These are phyloP conservation scores for Botrytis galanthina DNA, from an alignment of 2,329 filamentous ascomycete species.

Conservation along the genomic window DNA sequence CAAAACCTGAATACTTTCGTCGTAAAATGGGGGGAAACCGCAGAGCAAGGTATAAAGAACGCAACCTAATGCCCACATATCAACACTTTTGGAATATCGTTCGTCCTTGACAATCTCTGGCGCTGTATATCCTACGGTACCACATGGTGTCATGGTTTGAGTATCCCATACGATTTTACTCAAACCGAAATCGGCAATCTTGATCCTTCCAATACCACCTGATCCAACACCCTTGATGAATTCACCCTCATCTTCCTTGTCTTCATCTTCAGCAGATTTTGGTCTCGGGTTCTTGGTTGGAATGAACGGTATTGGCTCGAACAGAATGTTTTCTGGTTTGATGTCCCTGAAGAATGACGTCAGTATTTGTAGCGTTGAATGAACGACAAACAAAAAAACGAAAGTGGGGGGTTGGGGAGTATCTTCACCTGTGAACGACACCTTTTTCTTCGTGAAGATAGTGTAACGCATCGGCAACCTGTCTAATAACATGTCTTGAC, in stretches of 20 bases:
- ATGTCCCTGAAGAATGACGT: constrained; percentile 73
- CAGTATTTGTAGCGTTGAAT: constrained; percentile 31
- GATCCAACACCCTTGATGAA: constrained; percentile 78
- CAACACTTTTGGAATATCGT: constrained; percentile 95
- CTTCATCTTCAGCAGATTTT: constrained; percentile 83
- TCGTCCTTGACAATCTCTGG: constrained; percentile 99
- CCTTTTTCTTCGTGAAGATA: constrained; percentile 94
- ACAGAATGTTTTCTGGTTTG: constrained; percentile 96
- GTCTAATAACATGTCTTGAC: constrained; percentile 88
- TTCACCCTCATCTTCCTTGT: constrained; percentile 95
- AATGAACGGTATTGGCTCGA: constrained; percentile 79
- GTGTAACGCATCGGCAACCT: constrained; percentile 90
- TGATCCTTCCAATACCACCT: constrained; percentile 91
- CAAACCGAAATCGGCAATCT: constrained; percentile 96
- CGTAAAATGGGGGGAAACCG: constrained; percentile 97
- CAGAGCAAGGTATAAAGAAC: constrained; percentile 96
- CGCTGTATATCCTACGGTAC: constrained; percentile 95
- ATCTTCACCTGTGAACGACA: constrained; percentile 87
- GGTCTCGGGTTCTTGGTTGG: constrained; percentile 80
- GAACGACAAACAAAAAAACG: background rate
- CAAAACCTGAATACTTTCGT: constrained; percentile 94
- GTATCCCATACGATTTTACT: constrained; percentile 99
- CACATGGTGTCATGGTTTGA: constrained; percentile 98
- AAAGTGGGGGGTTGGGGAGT: background rate
- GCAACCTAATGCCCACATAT: constrained; percentile 98